These are phyloP conservation scores for Sclerospora graminicola DNA, from an alignment of 352 stramenopile species.

Conservation along the genomic window DNA sequence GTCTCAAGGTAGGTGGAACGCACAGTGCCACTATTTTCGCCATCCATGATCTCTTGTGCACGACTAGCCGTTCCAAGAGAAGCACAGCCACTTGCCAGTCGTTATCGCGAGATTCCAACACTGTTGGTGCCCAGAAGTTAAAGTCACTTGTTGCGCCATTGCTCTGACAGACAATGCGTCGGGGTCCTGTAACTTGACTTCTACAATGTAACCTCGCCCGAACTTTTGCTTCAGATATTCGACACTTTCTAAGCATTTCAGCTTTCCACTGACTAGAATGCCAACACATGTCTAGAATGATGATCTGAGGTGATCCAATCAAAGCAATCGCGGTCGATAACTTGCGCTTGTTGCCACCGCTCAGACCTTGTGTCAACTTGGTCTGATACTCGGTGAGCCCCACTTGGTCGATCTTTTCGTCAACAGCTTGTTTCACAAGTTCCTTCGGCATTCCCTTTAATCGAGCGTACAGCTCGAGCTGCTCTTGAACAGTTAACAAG, in stretches of 20 bases:
- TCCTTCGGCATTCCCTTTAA: constrained; percentile 68
- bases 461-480: constrained; percentile 84
- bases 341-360: constrained; percentile 84
- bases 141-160: constrained; percentile 19
- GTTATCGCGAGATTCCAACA: constrained; percentile 19
- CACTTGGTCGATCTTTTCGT: constrained; percentile 49
- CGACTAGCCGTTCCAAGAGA: constrained; percentile 25
- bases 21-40: constrained; percentile 31
- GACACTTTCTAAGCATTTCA: constrained; percentile 72
- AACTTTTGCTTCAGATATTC: constrained; percentile 96
- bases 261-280: constrained; percentile 48
- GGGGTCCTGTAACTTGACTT: constrained; percentile 50
- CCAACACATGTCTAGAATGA: constrained; percentile 89
- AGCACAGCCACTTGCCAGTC: constrained; percentile 23
- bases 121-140: constrained; percentile 16
- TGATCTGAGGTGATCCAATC: constrained; percentile 79
- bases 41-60: constrained; percentile 25
- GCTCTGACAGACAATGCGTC: constrained; percentile 9
- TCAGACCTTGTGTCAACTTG: constrained; percentile 32
- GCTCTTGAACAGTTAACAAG: constrained; percentile 86
- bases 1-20: constrained; percentile 36
- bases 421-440: constrained; percentile 28
- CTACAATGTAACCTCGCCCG: constrained; percentile 89
- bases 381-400: constrained; percentile 51
- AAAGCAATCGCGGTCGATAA: constrained; percentile 89